Percentiles rank a stretch among this genome's conserved stretches.
These are phyloP conservation scores for Vicia villosa DNA, from an alignment of 306 rosid species.

Conservation along the genomic window DNA sequence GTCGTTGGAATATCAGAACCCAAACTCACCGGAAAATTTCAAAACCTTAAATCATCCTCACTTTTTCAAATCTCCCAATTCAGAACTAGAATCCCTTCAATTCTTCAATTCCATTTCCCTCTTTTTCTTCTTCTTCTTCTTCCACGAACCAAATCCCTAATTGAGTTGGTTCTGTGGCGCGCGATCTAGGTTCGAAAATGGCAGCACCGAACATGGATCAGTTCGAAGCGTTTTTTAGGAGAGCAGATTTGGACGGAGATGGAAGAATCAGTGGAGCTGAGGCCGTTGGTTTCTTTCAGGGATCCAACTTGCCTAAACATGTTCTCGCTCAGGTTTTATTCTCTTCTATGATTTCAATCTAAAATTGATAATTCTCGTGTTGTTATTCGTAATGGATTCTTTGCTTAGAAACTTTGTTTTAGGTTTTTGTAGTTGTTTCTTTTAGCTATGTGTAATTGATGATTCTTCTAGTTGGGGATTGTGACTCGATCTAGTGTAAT, in stretches of 20 bases:
- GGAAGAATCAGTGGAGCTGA: conserved; percentile 93
- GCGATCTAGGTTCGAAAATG: conserved; percentile 40
- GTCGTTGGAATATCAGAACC: conserved; percentile 38
- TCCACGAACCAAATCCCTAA: conserved; percentile 42
- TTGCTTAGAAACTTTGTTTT: conserved; percentile 18
- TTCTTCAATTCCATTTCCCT: conserved; percentile 21
- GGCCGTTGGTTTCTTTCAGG: conserved; percentile 85
- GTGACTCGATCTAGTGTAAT: conserved; percentile 28
- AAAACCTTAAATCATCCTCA: neutral
- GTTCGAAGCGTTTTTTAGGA: conserved; percentile 71
- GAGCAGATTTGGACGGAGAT: conserved; percentile 98
- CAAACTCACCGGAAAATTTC: conserved; percentile 39
- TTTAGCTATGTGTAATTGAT: neutral
- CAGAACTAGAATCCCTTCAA: neutral
- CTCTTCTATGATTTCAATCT: neutral
- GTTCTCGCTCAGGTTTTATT: conserved; percentile 72
- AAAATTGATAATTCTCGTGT: neutral
- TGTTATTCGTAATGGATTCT: conserved; percentile 2
- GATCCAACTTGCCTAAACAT: conserved; percentile 77
- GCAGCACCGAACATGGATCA: conserved; percentile 71
- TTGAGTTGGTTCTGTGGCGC: conserved; percentile 26
- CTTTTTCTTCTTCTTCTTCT: neutral
- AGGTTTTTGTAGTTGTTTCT: neutral
- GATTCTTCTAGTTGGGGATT: neutral
- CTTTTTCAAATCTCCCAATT: conserved; percentile 34